Evolutionary conservation across 768 basidiomycete species (phyloP), one percentile per base, ranked within the genome.

Genomic region (Amanita inopinata): DNA sequence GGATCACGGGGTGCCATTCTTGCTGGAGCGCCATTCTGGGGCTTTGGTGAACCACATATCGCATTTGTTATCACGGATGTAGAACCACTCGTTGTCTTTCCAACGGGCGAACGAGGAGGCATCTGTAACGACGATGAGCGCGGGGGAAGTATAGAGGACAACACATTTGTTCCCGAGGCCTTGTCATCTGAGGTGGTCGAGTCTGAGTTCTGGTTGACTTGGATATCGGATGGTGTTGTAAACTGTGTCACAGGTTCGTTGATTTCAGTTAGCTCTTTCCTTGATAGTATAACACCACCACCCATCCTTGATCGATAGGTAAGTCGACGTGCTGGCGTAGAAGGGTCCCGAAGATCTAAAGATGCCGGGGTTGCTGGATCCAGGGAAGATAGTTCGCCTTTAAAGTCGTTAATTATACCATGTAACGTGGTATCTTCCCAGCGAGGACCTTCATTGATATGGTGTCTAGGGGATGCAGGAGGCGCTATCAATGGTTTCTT

Each of bases 371-470:
- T 65, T 25, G 69, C 63, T 35, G 78, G 70, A 49, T 81, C 83
- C 47, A 86, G 61, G 46, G 79, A 74, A 48, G 73, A 74, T 43
- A 87, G 66, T 59, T 81, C 75, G 43, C 80, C 83, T 60, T 76
- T 73, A 61, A 90, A 81, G 46, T 87, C 79, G 50, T 71, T 74
- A 37, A 88, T 63, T 48, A 88, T 73, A 30, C 78, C 80, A 54
- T 66, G 69, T 25, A 84, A 59, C 3, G 73, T 64, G 12, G 65
- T 61, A 36, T 67, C 62, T 39, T 67, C 61, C 49, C 54, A 59
- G 7, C 23, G 24, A 10, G 15, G 11, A 30, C 28, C 25, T 2
- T 31, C 28, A 20, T 23, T 34, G 18, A 12, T 31, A 14, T 18
- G 23, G 17, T 17, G 33, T 23, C 51, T 51, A 11, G 47, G 48